phyloP scores from a whole-genome alignment of 2,329 filamentous ascomycete genomes.

The Penicillium sp. region DNA sequence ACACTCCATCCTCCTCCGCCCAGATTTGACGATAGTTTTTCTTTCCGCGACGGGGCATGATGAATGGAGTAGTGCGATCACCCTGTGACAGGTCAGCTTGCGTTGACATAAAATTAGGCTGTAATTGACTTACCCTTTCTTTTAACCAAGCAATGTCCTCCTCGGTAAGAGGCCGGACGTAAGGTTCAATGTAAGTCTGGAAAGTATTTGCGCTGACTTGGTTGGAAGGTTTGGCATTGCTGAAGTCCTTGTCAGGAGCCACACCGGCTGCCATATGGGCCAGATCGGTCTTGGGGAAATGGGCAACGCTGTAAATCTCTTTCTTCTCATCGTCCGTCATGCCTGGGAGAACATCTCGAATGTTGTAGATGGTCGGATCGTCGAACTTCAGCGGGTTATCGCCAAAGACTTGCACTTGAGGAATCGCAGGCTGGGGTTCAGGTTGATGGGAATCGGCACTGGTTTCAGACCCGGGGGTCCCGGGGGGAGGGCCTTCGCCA shows the following conservation, averaged over 20 bases:
- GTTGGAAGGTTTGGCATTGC: slow-evolving; percentile 85
- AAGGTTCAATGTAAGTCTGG: slow-evolving; percentile 86
- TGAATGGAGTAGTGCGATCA: slow-evolving; percentile 77
- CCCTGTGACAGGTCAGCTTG: slow-evolving; percentile 47
- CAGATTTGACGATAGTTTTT: slow-evolving; percentile 86
- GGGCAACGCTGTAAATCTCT: slow-evolving; percentile 81
- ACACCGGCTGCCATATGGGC: slow-evolving; percentile 82
- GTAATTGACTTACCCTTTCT: slow-evolving; percentile 60
- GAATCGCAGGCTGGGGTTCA: slow-evolving; percentile 59
- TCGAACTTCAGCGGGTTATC: slow-evolving; percentile 86
- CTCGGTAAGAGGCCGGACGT: slow-evolving; percentile 83
- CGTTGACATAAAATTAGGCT: not conserved
- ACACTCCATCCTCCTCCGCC: slow-evolving; percentile 86
- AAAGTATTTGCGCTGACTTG: slow-evolving; percentile 95
- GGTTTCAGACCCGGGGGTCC: slow-evolving; percentile 61
- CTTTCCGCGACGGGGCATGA: slow-evolving; percentile 80
- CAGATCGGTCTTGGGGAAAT: slow-evolving; percentile 78
- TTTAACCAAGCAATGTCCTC: slow-evolving; percentile 91
- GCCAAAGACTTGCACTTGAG: slow-evolving; percentile 83
- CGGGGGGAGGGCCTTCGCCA: slow-evolving; percentile 60
- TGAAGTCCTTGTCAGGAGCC: slow-evolving; percentile 93
- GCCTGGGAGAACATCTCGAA: slow-evolving; percentile 67
- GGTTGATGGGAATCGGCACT: slow-evolving; percentile 59
- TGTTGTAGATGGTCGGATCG: slow-evolving; percentile 93
- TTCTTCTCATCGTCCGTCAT: slow-evolving; percentile 85